A percentile compares a stretch with the other conserved stretches of the same genome.
These are phyloP conservation scores for Moniliophthora roreri DNA, from an alignment of 1,284 basidiomycete genomes.

Conservation along the genomic window DNA sequence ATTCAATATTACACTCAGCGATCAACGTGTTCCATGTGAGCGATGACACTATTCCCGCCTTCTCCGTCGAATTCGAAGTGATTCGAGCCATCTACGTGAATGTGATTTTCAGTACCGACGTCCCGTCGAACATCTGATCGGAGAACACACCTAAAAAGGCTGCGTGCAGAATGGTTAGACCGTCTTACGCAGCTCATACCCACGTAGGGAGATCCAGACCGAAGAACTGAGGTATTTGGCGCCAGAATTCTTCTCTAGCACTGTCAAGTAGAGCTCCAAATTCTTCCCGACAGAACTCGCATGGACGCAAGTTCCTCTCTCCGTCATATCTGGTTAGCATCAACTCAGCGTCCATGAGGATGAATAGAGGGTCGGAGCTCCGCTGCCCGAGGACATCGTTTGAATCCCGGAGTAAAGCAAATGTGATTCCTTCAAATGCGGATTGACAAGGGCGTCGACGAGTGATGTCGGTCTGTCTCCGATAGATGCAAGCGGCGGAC, in stretches of 20 bases:
- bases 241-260: conserved; percentile 64
- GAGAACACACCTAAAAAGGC: not conserved
- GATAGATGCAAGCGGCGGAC: conserved; percentile 48
- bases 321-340: conserved; percentile 60
- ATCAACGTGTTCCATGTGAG: no score
- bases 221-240: conserved; percentile 64
- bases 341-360: conserved; percentile 60
- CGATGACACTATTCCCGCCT: no score
- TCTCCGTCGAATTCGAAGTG: no score
- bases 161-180: no score
- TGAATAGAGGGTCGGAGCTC: conserved; percentile 66
- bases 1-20: no score
- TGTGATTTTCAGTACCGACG: no score
- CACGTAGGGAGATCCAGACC: conserved; percentile 52
- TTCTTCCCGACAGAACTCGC: conserved; percentile 62
- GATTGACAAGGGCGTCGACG: conserved; percentile 58
- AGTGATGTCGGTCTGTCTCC: conserved; percentile 40
- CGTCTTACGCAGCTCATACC: conserved; percentile 30
- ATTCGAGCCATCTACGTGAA: no score
- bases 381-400: conserved; percentile 66
- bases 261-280: conserved; percentile 55
- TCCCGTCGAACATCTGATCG: no score
- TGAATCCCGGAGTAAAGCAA: conserved; percentile 67
- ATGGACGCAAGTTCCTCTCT: conserved; percentile 52
- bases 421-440: conserved; percentile 69